These are phyloP conservation scores for Sporothrix schenckii DNA, from an alignment of 2,329 filamentous ascomycete genomes.

Conservation along the genomic window DNA sequence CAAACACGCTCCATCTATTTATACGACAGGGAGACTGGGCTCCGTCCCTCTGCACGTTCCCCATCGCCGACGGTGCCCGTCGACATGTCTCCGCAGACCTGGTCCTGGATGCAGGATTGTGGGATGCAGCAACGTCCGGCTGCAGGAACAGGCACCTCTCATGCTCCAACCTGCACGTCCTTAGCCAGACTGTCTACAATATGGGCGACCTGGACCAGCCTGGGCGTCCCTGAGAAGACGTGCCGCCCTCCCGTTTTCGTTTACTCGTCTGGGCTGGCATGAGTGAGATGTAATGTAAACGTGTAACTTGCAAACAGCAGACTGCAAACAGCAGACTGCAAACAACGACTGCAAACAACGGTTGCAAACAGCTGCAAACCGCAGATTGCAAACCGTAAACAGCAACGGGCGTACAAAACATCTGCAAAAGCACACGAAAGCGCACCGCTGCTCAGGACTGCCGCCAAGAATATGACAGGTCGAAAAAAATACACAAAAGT, in stretches of 20 bases:
- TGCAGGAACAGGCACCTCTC: constrained; percentile 5
- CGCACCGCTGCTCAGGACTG: constrained; percentile 11
- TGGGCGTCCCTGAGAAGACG: no score
- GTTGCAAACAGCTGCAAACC: no score
- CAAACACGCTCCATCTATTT: constrained; percentile 9
- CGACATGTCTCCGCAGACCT: constrained; percentile 11
- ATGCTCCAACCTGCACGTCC: neutral
- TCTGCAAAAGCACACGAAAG: constrained; percentile 21
- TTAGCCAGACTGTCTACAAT: neutral
- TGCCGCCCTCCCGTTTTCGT: neutral
- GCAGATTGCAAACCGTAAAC: neutral
- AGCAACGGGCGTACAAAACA: constrained; percentile 11
- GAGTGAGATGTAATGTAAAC: neutral
- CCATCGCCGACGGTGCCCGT: neutral
- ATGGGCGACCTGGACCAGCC: neutral
- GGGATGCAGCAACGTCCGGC: neutral
- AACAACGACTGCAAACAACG: no score
- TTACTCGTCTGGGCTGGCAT: neutral
- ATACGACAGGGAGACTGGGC: constrained; percentile 12
- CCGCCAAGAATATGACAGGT: constrained; percentile 17
- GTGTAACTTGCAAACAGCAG: no score
- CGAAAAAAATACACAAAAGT: constrained; percentile 12
- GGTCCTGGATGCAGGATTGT: neutral
- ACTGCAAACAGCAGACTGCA: no score
- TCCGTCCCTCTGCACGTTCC: neutral